Conservation (phyloP, 2,329 filamentous ascomycete genomes). For the Ophiostoma himal-ulmi region DNA sequence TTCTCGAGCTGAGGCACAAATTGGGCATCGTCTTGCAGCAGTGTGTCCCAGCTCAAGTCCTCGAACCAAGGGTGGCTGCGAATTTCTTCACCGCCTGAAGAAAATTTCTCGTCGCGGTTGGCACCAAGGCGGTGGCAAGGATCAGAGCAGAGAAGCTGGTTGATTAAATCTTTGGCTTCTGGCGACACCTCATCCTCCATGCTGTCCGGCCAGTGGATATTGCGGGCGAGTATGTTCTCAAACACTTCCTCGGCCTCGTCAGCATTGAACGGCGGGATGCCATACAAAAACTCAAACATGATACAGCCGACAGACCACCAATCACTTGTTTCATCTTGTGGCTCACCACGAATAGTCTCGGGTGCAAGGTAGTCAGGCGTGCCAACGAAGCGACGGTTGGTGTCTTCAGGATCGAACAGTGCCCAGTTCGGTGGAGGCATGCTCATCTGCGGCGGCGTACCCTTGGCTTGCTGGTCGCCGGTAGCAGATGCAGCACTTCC, state of each 20-base stretch:
- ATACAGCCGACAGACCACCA: constrained; percentile 99
- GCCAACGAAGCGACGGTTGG: constrained; percentile 85
- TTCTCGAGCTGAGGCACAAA: constrained; percentile 92
- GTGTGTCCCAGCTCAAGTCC: constrained; percentile 78
- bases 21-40: constrained; percentile 91
- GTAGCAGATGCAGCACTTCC: constrained; percentile 29
- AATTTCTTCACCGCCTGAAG: constrained; percentile 85
- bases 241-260: constrained; percentile 88
- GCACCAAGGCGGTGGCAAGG: constrained; percentile 76
- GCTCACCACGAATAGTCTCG: constrained; percentile 90
- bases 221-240: constrained; percentile 85
- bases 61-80: constrained; percentile 83
- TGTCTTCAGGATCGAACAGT: constrained; percentile 91
- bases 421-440: constrained; percentile 90
- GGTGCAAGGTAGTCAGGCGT: constrained; percentile 96
- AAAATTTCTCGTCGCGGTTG: constrained; percentile 75
- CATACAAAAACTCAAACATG: constrained; percentile 91
- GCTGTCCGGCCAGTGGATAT: constrained; percentile 87
- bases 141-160: constrained; percentile 80
- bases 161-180: constrained; percentile 91
- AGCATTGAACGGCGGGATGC: constrained; percentile 89
- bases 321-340: constrained; percentile 96
- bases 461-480: constrained; percentile 38
- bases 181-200: constrained; percentile 71
- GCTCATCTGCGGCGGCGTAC: constrained; percentile 52